A percentile compares a stretch with the other conserved stretches of the same genome.
Conservation (phyloP, 164 flowering plant genomes). For the Magnolia kwangsiensis region DNA sequence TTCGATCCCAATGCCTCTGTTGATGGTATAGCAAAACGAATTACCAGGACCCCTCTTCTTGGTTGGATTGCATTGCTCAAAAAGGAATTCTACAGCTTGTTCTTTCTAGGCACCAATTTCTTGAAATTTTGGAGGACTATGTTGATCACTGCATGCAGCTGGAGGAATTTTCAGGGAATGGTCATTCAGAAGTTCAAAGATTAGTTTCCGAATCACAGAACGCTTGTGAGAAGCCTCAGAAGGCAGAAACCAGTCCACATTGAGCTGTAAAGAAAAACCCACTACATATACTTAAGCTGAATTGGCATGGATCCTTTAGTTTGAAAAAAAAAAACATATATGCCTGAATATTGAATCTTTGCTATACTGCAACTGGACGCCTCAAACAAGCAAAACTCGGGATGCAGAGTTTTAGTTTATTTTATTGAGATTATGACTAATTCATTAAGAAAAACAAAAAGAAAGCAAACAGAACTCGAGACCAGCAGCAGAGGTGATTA, state of each 20-base stretch:
- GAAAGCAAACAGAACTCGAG: neutral
- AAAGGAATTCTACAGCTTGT: constrained; percentile 29
- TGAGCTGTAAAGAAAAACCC: constrained; percentile 49
- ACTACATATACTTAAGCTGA: neutral
- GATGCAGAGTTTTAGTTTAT: neutral
- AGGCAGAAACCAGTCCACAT: constrained; percentile 76
- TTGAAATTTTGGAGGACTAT: constrained; percentile 18
- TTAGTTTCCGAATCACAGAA: constrained; percentile 50
- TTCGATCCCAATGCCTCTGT: constrained; percentile 40
- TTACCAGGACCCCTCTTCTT: constrained; percentile 11
- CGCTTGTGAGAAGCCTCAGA: constrained; percentile 84
- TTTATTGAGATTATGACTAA: neutral
- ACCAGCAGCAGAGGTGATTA: too few relatives aligned
- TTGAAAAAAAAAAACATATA: too few relatives aligned
- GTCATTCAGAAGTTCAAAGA: constrained; percentile 46
- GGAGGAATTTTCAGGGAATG: constrained; percentile 30
- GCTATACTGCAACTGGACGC: neutral
- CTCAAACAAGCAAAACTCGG: neutral
- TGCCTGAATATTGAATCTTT: neutral
- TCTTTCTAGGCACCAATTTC: constrained; percentile 25
- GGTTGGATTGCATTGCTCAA: constrained; percentile 24
- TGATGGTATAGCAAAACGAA: constrained; percentile 3
- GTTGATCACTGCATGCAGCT: constrained; percentile 16
- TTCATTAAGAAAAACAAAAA: neutral
- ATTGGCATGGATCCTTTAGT: neutral